Conservation (phyloP, 176 grass and related monocot genomes). For the Microstegium vimineum region DNA sequence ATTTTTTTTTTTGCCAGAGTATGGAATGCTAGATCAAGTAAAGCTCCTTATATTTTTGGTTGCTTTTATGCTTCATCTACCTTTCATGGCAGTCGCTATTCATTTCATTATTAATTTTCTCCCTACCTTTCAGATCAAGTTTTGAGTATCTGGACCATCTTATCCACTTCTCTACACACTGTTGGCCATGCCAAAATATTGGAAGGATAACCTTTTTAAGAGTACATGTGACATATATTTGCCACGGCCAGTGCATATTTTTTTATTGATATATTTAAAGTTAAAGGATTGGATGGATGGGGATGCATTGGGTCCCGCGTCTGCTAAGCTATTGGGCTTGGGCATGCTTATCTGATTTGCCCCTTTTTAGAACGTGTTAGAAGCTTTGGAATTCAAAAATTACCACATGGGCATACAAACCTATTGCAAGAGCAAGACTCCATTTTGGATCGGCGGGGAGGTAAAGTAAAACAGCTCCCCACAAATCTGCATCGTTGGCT, state of each 20-base stretch:
- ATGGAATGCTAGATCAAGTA: neutral
- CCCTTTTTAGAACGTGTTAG: neutral
- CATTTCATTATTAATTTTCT: neutral
- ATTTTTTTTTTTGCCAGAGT: neutral
- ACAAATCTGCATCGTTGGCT: neutral
- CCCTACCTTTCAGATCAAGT: neutral
- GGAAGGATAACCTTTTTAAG: neutral
- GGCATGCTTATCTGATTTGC: neutral
- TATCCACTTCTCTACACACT: neutral
- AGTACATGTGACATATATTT: slow-evolving; percentile 13
- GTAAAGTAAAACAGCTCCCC: neutral
- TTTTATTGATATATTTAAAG: neutral
- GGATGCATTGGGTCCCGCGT: neutral
- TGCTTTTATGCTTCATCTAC: neutral
- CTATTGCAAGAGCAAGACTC: neutral
- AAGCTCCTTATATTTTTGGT: neutral
- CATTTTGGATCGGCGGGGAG: neutral
- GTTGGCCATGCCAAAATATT: slow-evolving; percentile 13
- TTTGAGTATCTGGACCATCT: slow-evolving; percentile 11
- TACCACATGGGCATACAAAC: neutral
- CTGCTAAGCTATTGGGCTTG: neutral
- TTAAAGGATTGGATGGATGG: slow-evolving; percentile 9
- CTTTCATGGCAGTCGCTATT: neutral
- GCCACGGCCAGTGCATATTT: slow-evolving; percentile 12
- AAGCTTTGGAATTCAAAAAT: neutral